Base-by-base conservation (phyloP, 306 rosid species). In the Cicer pinnatifidum region DNA sequence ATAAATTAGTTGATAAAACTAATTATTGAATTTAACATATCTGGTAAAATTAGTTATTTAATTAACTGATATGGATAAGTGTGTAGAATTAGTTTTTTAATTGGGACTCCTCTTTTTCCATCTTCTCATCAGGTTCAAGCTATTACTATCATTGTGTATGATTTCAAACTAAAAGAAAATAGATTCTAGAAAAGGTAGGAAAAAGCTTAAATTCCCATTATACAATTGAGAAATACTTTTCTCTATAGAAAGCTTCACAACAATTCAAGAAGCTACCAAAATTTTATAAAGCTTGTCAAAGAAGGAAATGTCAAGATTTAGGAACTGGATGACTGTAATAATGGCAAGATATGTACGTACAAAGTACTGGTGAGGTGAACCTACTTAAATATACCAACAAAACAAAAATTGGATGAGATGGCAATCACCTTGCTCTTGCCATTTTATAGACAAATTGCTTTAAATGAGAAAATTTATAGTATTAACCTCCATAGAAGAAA, bases 401-500 rank as follows among this genome's bases (percentile, higher is more conserved):
- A 6, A 41, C 45, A 41, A 41, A 1, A 41, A 41, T 6, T 6
- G 9, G 10, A 41, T 50, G 2, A 13, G 20, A 50, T 50, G 6
- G 9, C 20, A 3, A 50, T 50, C 4, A 50, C 3, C 56, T 13
- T 13, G 33, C 11, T 53, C 59, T 53, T 53, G 59, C 33, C 28
- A 19, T 53, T 1, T 53, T 53, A 23, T 23, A 16, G 35, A 17
- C 9, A 16, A 53, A 53, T 53, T 53, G 59, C 59, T 53, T 53
- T 17, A 53, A 16, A 53, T 16, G 63, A 63, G 40, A 51, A 74
- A 11, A 35, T n/a, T 40, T 68, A 54, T 57, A 75, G 11, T 8
- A 46, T 65, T 50, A 44, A 28, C 45, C 17, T 67, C 65, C 7
- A 46, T 11, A 44, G 17, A 67, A 45, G 44, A 67, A 67, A 78